Conservation (phyloP, 306 rosid species). For the Hippophae rhamnoides region DNA sequence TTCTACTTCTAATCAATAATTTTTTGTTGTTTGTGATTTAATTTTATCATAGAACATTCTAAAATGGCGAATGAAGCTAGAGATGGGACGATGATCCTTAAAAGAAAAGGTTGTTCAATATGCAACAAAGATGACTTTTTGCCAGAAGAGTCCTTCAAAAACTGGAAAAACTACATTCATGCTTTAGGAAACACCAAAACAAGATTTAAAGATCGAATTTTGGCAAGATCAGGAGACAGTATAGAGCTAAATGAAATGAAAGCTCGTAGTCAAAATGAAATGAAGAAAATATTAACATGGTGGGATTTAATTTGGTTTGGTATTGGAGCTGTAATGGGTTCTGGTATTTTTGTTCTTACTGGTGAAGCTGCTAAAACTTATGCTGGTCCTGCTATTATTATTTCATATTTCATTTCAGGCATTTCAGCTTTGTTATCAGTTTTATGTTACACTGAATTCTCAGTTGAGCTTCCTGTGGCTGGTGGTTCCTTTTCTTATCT, state of each 20-base stretch:
- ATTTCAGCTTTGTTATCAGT: conserved; percentile 20
- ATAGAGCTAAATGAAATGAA: conserved; percentile 18
- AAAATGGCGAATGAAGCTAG: neutral
- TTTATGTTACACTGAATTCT: conserved; percentile 29
- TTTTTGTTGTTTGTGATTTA: too few relatives aligned
- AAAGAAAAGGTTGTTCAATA: conserved; percentile 1
- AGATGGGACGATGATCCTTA: neutral
- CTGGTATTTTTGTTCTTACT: conserved; percentile 26
- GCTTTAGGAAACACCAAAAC: conserved; percentile 13
- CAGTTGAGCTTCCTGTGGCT: conserved; percentile 26
- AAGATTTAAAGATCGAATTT: conserved; percentile 17
- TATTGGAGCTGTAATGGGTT: conserved; percentile 17
- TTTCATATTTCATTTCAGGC: conserved; percentile 24
- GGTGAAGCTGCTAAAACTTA: conserved; percentile 10
- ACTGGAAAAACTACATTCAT: conserved; percentile 19
- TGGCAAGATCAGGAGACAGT: conserved; percentile 12
- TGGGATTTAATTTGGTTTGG: conserved; percentile 31
- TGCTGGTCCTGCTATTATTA: conserved; percentile 20
- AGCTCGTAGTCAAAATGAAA: conserved; percentile 17
- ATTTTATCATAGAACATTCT: too few relatives aligned
- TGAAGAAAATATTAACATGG: conserved; percentile 29
- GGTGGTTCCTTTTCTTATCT: conserved; percentile 24
- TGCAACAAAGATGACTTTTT: conserved; percentile 22
- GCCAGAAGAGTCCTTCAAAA: conserved; percentile 29
- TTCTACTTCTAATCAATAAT: too few relatives aligned